Base-by-base conservation (phyloP, 2,329 filamentous ascomycete genomes). In the Verticillium klebahnii region DNA sequence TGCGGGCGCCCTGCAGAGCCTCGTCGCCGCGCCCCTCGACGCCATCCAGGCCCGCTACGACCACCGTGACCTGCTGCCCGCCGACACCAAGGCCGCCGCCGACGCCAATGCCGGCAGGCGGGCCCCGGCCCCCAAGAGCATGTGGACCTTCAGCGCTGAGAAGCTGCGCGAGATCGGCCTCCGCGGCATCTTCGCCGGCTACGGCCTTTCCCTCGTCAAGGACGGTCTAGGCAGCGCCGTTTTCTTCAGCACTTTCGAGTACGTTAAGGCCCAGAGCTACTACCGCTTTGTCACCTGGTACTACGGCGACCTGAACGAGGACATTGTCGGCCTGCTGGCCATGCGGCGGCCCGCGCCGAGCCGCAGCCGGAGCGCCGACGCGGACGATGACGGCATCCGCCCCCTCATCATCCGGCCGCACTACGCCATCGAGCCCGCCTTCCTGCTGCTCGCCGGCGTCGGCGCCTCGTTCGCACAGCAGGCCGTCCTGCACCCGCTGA, bases 201-300 rank as follows among this genome's bases (percentile, higher is more conserved):
- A 87, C 84, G 80, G 84, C 0, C 73, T 93, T 2, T 88, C 85
- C 0, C 82, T 92, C 50, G 69, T 87, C 54, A 91, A 92, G 68
- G 89, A 92, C 69, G 85, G 86, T 32, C 73, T 90, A 6, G 89
- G 89, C 14, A 86, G 84, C 60, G 89, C 87, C 39, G 74, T 90
- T 19, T 92, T 92, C 80, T 93, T 93, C 74, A 85, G 84, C 67
- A 85, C 84, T 0, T 93, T 93, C 65, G 90, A 93, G 74, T 90
- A 86, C 57, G 78, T 92, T 69, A 93, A 93, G 72, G 88, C 86
- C 12, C 90, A 93, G 71, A 81, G 82, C 14, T 90, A 91, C 74
- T 92, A 92, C 73, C 78, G 78, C 55, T 93, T 90, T 69, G 84
- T 93, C 36, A 84, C 82, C 15, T 87, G 84, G 77, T 91, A 88